phyloP scores from a whole-genome alignment of 257 asterid species.

The Paulownia fortunei region DNA sequence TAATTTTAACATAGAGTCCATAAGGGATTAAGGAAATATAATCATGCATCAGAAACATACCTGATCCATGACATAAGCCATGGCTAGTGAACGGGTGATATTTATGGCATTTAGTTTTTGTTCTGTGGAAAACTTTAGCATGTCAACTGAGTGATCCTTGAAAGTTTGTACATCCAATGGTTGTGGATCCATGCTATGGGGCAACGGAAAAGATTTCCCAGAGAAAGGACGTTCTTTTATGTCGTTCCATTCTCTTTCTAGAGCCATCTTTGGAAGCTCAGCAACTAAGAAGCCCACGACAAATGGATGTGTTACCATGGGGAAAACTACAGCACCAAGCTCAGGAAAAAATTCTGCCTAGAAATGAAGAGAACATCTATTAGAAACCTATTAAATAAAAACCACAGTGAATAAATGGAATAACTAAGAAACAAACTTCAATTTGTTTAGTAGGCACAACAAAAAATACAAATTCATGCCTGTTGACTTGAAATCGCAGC shows the following conservation, averaged over 20 bases:
- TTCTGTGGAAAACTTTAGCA: conserved; percentile 58
- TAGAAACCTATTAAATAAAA: conserved; percentile 28
- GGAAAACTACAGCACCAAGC: conserved; percentile 87
- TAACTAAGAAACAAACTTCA: not conserved
- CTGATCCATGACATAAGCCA: conserved; percentile 99
- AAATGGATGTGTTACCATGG: conserved; percentile 93
- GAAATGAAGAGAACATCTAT: conserved; percentile 45
- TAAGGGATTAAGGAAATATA: not conserved
- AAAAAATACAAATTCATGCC: conserved; percentile 44
- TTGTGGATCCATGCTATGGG: conserved; percentile 46
- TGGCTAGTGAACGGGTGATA: conserved; percentile 81
- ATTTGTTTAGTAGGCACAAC: not conserved
- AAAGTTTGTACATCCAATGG: conserved; percentile 49
- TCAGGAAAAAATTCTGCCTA: conserved; percentile 87
- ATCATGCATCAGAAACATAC: conserved; percentile 41
- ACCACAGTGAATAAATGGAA: not conserved
- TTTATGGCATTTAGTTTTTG: conserved; percentile 75
- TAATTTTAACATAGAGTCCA: not conserved
- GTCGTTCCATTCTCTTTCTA: conserved; percentile 51
- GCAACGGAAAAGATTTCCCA: conserved; percentile 49
- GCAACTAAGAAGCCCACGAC: conserved; percentile 96
- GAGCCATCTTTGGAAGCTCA: conserved; percentile 64
- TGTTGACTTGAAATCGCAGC: conserved; percentile 73
- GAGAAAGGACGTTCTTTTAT: conserved; percentile 44
- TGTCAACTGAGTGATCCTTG: conserved; percentile 49